phyloP scores from a whole-genome alignment of 1,284 basidiomycete species.

The Trichosporon sp. region DNA sequence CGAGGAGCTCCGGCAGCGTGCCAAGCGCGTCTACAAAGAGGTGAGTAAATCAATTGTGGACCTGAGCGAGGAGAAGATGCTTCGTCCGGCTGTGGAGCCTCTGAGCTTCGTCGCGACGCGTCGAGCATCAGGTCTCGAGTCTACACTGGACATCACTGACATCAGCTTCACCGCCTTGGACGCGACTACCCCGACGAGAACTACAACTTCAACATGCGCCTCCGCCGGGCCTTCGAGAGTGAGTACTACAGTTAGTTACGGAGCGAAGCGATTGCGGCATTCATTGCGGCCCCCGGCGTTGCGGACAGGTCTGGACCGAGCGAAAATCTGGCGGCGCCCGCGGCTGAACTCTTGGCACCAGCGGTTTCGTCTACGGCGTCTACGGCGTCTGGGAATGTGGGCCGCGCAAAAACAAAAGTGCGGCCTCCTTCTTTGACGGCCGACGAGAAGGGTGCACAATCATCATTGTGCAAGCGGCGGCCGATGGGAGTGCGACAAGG shows the following conservation, averaged over 20 bases:
- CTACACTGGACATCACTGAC: background rate
- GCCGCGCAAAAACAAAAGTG: constrained; percentile 8
- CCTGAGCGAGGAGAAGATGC: no score
- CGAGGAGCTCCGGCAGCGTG: constrained; percentile 42
- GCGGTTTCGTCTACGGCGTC: background rate
- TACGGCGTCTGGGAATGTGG: background rate
- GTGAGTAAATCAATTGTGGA: constrained; percentile 32
- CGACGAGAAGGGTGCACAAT: background rate
- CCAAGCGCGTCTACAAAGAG: constrained; percentile 57
- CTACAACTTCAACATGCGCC: constrained; percentile 56
- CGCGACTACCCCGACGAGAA: constrained; percentile 56
- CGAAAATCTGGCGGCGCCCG: constrained; percentile 1
- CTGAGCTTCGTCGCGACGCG: background rate
- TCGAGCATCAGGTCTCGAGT: background rate
- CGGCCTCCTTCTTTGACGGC: background rate
- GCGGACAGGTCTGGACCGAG: background rate
- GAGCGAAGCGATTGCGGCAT: background rate
- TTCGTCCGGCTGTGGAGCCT: no score
- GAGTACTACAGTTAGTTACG: constrained; percentile 27
- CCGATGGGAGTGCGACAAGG: background rate
- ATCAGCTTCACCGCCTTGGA: constrained; percentile 55
- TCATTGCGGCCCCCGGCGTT: background rate
- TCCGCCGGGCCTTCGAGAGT: constrained; percentile 56
- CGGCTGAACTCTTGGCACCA: constrained; percentile 10
- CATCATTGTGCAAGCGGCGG: background rate